A percentile compares a stretch with the other conserved stretches of the same genome.
phyloP scores from a whole-genome alignment of 1,139 yeast species.

The Saccharomyces hybrid region DNA sequence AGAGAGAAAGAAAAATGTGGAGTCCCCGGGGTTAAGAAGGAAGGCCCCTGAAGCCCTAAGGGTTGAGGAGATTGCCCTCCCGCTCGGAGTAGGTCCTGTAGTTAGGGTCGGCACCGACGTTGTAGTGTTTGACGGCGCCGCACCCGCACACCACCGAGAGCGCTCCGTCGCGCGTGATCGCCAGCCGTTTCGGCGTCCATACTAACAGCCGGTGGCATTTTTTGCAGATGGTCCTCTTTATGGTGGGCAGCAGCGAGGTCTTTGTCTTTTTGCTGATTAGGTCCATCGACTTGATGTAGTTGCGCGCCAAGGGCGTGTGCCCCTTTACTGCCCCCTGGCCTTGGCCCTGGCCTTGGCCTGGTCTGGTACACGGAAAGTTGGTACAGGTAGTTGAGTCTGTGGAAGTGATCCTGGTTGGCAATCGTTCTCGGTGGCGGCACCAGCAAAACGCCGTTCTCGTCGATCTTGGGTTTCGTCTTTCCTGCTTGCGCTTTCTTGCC shows the following conservation, averaged over 20 bases:
- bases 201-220: slow-evolving; percentile 19
- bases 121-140: slow-evolving; percentile 21
- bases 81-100: slow-evolving; percentile 20
- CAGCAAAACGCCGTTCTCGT: slow-evolving; percentile 17
- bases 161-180: background rate
- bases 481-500: background rate
- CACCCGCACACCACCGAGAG: slow-evolving; percentile 21
- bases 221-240: slow-evolving; percentile 28
- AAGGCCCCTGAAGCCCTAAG: background rate
- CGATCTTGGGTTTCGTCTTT: slow-evolving; percentile 4
- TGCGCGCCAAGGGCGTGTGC: slow-evolving; percentile 17
- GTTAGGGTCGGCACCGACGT: slow-evolving; percentile 20
- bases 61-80: slow-evolving; percentile 13
- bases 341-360: background rate
- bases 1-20: background rate
- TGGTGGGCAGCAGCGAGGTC: slow-evolving; percentile 19
- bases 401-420: slow-evolving; percentile 25
- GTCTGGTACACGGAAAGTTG: slow-evolving; percentile 23
- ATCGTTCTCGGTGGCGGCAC: slow-evolving; percentile 21
- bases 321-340: slow-evolving; percentile 5
- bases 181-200: slow-evolving; percentile 1
- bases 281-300: slow-evolving; percentile 22
- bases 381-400: slow-evolving; percentile 27
- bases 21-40: background rate
- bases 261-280: slow-evolving; percentile 26